Evolutionary conservation across 169 alveolate genomes (phyloP), one percentile per base, ranked within the genome.

Genomic region (Theileria orientalis): DNA sequence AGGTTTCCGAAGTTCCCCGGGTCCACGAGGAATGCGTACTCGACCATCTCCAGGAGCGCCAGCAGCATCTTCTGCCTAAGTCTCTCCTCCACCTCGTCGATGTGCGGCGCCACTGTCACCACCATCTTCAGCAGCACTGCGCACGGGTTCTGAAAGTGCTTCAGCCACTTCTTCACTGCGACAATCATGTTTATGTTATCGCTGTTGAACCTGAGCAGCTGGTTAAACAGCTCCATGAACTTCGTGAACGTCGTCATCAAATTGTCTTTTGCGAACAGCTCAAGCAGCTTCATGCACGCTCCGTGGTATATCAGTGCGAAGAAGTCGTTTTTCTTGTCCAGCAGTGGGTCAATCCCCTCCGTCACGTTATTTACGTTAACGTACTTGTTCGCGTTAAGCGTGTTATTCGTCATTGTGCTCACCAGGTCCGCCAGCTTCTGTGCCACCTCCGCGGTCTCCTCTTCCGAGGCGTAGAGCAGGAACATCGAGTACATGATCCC

Each of bases 1-100:
- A 40, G n/a, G 14, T 19, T 11, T 9, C 25, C 29, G 13, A 68
- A 68, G 13, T 51, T 51, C 21, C 30, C 66, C n/a, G 14, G 33
- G 35, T 68, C 74, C n/a, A 13, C n/a, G n/a, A 68, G 49, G 27
- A 62, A 42, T 2, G 72, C 13, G 30, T 62, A 62, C 54, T 42
- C 72, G 16, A 40, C 21, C 7, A 62, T 3, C 51, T 23, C 59
- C 72, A 44, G 0, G 32, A 42, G 60, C 5, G 30, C 16, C 1
- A 23, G 16, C 29, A 62, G 32, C 51, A 62, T 0, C 37, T 62
- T 62, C 44, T 16, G n/a, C n/a, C 57, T 62, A 7, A 35, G 3
- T 8, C 16, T 44, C 2, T 19, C 30, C 40, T 56, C 66, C 7
- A 56, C 11, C 21, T 40, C 29, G 25, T 32, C 35, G 1, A 62